Percentiles rank a stretch among this genome's conserved stretches.
Conservation (phyloP, 2,329 filamentous ascomycete genomes). For the Graphilbum fragrans region DNA sequence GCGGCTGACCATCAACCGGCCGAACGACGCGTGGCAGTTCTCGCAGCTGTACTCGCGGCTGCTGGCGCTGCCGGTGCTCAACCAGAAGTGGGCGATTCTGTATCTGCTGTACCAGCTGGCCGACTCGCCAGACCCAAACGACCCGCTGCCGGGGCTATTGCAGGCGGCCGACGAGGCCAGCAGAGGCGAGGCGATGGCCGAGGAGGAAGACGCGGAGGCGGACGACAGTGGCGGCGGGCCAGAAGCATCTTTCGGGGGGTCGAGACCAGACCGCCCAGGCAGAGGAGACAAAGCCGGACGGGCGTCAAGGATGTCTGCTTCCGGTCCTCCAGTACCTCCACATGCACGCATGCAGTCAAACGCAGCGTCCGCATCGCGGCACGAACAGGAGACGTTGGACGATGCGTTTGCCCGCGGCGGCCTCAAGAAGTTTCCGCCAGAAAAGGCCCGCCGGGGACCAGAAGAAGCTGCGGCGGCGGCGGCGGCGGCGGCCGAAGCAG, state of each 20-base stretch:
- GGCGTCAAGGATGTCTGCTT: conserved; percentile 20
- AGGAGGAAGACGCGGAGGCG: not conserved
- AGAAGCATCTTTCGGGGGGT: conserved; percentile 22
- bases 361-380: conserved; percentile 20
- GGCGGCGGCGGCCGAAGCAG: not conserved
- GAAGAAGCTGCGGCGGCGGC: conserved; percentile 17
- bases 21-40: conserved; percentile 69
- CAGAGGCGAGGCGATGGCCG: conserved; percentile 3
- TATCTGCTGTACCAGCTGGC: conserved; percentile 80
- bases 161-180: conserved; percentile 19
- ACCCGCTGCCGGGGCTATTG: conserved; percentile 31
- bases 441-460: conserved; percentile 23
- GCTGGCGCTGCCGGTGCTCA: conserved; percentile 79
- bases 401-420: conserved; percentile 45
- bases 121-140: conserved; percentile 48
- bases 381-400: conserved; percentile 35
- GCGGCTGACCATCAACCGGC: conserved; percentile 68
- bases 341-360: not conserved
- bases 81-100: conserved; percentile 94
- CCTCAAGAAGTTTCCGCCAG: conserved; percentile 29
- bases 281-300: conserved; percentile 26
- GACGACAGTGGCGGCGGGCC: conserved; percentile 25
- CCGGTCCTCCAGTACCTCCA: not conserved
- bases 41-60: conserved; percentile 84
- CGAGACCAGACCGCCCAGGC: conserved; percentile 38